Base-by-base conservation (phyloP, 2,329 filamentous ascomycete genomes). In the Aspergillus sergii region DNA sequence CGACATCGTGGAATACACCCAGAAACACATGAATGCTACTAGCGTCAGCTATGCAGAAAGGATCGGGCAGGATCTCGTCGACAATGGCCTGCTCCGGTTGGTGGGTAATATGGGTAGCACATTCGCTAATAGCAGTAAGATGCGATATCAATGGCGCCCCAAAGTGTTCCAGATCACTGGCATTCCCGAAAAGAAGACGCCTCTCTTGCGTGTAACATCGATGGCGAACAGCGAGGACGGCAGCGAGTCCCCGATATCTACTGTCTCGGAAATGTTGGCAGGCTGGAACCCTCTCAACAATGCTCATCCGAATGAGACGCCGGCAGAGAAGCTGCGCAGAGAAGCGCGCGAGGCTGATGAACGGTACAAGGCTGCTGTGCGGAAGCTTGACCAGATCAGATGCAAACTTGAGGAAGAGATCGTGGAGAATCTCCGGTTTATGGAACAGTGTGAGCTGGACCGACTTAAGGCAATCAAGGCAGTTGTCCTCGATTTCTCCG, bases 381-480 rank as follows among this genome's bases (percentile, higher is more conserved):
- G 88, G 72, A 94, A 92, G 79, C 87, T 99, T 43, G 95, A 99
- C 76, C 89, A 92, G 70, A 85, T 98, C 74, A 89, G 95, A 48
- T 98, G 95, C 81, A 93, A 92, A 61, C 84, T 99, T n/a, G 95
- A 99, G 79, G 93, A 99, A 78, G 90, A 93, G 61, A 97, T 99
- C 76, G 88, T 96, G 67, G 86, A 94, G 56, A 94, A 98, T 75
- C 86, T 99, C 69, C 93, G 90, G 76, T 99, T 97, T 80, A 92
- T 99, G 80, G 95, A 99, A 83, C 92, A 94, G 65, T 99, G 95
- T 78, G 95, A 99, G 79, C 83, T 98, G 65, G 96, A 99, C 78
- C 88, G 96, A 66, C 85, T 99, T 56, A 98, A 96, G 84, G 95
- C 96, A 23, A 95, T 99, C 84, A 98, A 99, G 84, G 94, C 94